Evolutionary conservation across 1,139 yeast species (phyloP).

Genomic region (Diutina scorzettiae): DNA sequence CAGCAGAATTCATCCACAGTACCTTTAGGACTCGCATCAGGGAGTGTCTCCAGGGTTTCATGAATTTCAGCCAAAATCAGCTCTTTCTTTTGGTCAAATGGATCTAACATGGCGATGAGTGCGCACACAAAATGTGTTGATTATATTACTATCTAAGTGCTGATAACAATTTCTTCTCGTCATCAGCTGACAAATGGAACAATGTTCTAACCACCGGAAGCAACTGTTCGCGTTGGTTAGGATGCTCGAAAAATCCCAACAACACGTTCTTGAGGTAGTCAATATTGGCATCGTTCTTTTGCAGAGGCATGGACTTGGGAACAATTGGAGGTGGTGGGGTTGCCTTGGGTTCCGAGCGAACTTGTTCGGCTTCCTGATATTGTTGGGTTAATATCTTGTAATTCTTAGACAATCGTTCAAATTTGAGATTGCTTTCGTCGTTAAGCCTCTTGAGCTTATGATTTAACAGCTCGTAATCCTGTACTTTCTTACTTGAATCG

Average conservation of each 20-base stretch:
- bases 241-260: conserved; percentile 80
- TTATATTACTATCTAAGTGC: conserved; percentile 18
- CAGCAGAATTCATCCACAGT: conserved; percentile 60
- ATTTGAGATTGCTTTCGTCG: conserved; percentile 55
- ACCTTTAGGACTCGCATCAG: conserved; percentile 79
- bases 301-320: neutral
- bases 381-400: conserved; percentile 53
- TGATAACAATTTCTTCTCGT: conserved; percentile 55
- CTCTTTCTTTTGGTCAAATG: conserved; percentile 60
- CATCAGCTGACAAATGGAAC: conserved; percentile 54
- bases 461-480: conserved; percentile 48
- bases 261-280: conserved; percentile 82
- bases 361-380: conserved; percentile 22
- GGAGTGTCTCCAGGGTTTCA: conserved; percentile 27
- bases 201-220: conserved; percentile 77
- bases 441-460: conserved; percentile 46
- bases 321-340: neutral
- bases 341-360: conserved; percentile 7
- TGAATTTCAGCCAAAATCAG: conserved; percentile 45
- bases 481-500: conserved; percentile 35
- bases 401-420: conserved; percentile 54
- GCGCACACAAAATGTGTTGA: neutral
- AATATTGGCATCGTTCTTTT: conserved; percentile 22
- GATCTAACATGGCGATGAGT: conserved; percentile 23
- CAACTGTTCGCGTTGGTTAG: conserved; percentile 76